A percentile compares a stretch with the other conserved stretches of the same genome.
Conservation (phyloP, 306 rosid genomes). For the Prunus salicina region DNA sequence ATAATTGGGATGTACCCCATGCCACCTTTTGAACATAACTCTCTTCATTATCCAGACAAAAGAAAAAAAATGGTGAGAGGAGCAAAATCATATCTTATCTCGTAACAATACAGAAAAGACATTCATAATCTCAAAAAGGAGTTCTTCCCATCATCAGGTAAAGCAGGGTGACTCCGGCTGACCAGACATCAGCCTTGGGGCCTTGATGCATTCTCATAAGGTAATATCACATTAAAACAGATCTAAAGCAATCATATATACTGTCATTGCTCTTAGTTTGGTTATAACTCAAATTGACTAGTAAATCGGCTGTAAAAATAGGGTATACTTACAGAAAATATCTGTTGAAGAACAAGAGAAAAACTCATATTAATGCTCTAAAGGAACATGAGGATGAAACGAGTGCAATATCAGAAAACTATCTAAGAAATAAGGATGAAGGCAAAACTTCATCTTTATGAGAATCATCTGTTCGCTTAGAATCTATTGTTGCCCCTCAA, state of each 20-base stretch:
- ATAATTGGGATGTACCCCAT: no score
- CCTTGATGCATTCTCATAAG: constrained; percentile 40
- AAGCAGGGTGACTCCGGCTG: constrained; percentile 44
- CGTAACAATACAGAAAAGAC: no score
- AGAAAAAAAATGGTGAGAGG: no score
- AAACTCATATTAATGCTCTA: no score
- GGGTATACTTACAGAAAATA: neutral
- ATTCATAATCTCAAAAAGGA: constrained; percentile 11
- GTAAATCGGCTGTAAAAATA: no score
- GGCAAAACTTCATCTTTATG: constrained; percentile 19
- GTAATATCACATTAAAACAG: neutral
- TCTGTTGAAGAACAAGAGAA: neutral
- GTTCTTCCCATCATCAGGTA: constrained; percentile 37
- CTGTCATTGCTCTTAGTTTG: no score
- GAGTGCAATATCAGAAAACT: neutral
- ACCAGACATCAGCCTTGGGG: constrained; percentile 39
- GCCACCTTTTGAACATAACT: no score
- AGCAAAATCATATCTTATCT: no score
- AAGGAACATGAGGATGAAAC: no score
- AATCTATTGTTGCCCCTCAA: constrained; percentile 26
- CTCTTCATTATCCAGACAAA: no score
- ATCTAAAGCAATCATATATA: no score
- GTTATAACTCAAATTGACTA: no score
- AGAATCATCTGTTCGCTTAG: constrained; percentile 32
- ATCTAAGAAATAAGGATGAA: constrained; percentile 3